Conservation (phyloP, 2,329 filamentous ascomycete genomes). For the Apiospora marii region DNA sequence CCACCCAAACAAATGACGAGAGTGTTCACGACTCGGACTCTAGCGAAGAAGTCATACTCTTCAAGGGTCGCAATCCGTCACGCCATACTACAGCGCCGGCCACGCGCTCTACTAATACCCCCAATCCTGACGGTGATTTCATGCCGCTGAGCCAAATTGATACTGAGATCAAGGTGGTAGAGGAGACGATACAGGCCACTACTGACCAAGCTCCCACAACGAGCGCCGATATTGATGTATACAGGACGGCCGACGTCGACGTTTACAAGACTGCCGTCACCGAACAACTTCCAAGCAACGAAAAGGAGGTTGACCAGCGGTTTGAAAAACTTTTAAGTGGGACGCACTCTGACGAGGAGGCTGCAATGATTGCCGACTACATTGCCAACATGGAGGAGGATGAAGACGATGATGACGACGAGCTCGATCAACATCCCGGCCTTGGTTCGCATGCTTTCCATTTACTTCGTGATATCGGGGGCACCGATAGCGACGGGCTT, state of each 20-base stretch:
- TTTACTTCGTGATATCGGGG: constrained; percentile 51
- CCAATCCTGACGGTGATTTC: constrained; percentile 25
- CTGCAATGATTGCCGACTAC: constrained; percentile 72
- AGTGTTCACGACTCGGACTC: constrained; percentile 56
- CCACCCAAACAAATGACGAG: neutral
- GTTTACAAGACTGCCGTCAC: neutral
- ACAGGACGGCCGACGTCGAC: neutral
- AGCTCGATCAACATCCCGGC: constrained; percentile 33
- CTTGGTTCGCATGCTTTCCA: constrained; percentile 39
- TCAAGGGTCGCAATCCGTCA: constrained; percentile 60
- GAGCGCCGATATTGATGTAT: neutral
- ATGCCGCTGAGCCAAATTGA: constrained; percentile 39
- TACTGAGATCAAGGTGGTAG: constrained; percentile 43
- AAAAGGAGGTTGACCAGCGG: neutral
- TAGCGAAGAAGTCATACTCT: constrained; percentile 78
- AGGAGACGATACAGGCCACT: constrained; percentile 30
- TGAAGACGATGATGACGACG: constrained; percentile 39
- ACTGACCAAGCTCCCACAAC: neutral
- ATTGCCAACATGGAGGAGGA: constrained; percentile 67
- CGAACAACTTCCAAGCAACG: neutral
- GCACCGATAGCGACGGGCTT: constrained; percentile 50
- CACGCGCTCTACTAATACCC: constrained; percentile 33
- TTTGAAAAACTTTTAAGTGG: constrained; percentile 14
- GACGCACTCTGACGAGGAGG: constrained; percentile 51
- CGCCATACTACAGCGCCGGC: neutral